Conservation (phyloP, 441 rosid genomes). For the Adansonia grandidieri region DNA sequence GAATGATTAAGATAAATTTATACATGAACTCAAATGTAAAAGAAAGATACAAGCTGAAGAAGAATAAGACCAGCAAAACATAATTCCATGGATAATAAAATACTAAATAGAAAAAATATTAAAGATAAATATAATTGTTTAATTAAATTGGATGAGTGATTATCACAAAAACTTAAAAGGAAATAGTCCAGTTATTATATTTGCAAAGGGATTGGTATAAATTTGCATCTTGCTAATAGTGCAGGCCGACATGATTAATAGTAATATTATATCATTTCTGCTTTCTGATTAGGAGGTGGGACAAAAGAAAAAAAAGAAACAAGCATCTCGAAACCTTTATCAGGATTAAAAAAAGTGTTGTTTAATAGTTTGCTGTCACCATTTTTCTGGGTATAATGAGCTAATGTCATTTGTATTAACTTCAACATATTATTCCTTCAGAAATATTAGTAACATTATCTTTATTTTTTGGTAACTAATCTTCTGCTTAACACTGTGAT, state of each 20-base stretch:
- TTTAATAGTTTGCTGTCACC: slow-evolving; percentile 11
- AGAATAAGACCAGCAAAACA: neutral
- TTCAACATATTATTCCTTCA: neutral
- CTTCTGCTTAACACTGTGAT: too few species aligned
- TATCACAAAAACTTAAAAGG: too few species aligned
- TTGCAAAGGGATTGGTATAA: neutral
- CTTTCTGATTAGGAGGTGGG: neutral
- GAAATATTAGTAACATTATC: neutral
- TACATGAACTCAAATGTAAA: too few species aligned
- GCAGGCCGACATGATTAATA: neutral
- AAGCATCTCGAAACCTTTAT: slow-evolving; percentile 24
- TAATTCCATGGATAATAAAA: too few species aligned
- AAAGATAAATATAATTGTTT: too few species aligned
- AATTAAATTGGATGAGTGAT: too few species aligned
- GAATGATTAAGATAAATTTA: too few species aligned
- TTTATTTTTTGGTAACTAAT: too few species aligned
- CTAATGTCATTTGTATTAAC: neutral
- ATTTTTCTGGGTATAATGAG: neutral
- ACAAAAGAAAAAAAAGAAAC: neutral
- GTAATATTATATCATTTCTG: neutral
- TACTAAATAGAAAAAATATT: too few species aligned
- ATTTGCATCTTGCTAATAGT: neutral
- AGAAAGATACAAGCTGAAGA: too few species aligned
- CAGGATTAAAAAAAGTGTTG: slow-evolving; percentile 21
- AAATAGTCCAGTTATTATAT: too few species aligned